Conservation (phyloP, 768 basidiomycete species). For the Saitozyma sp. region DNA sequence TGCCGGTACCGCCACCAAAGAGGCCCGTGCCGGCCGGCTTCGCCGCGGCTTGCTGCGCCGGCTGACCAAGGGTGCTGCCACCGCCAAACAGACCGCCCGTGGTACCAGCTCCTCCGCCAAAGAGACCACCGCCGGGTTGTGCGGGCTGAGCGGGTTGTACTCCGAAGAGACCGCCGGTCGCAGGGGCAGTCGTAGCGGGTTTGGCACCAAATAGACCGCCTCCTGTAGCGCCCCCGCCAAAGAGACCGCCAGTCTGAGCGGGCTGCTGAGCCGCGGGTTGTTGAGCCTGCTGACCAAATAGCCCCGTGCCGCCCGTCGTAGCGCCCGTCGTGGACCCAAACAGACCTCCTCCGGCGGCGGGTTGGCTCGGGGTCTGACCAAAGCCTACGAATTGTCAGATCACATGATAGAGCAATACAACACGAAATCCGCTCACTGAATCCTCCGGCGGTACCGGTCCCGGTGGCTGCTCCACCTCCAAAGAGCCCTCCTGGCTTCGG, state of each 20-base stretch:
- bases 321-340: slow-evolving; percentile 24
- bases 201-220: slow-evolving; percentile 26
- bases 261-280: slow-evolving; percentile 15
- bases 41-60: slow-evolving; percentile 36
- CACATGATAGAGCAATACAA: too few species aligned
- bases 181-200: slow-evolving; percentile 15
- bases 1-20: slow-evolving; percentile 25
- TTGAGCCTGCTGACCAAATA: slow-evolving; percentile 36
- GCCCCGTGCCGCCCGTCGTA: slow-evolving; percentile 13
- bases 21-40: slow-evolving; percentile 38
- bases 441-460: slow-evolving; percentile 14
- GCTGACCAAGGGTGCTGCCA: slow-evolving; percentile 50
- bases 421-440: slow-evolving; percentile 14
- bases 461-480: slow-evolving; percentile 18
- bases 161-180: slow-evolving; percentile 34
- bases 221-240: slow-evolving; percentile 6
- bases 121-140: slow-evolving; percentile 19
- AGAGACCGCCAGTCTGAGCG: slow-evolving; percentile 14
- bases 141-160: slow-evolving; percentile 22
- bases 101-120: slow-evolving; percentile 24
- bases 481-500: slow-evolving; percentile 30
- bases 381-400: slow-evolving; percentile 19
- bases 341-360: slow-evolving; percentile 26
- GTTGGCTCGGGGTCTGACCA: slow-evolving; percentile 30
- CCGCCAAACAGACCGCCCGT: slow-evolving; percentile 27